Base-by-base conservation (phyloP, 78 protist genomes). In the Isochrysis galbana region DNA sequence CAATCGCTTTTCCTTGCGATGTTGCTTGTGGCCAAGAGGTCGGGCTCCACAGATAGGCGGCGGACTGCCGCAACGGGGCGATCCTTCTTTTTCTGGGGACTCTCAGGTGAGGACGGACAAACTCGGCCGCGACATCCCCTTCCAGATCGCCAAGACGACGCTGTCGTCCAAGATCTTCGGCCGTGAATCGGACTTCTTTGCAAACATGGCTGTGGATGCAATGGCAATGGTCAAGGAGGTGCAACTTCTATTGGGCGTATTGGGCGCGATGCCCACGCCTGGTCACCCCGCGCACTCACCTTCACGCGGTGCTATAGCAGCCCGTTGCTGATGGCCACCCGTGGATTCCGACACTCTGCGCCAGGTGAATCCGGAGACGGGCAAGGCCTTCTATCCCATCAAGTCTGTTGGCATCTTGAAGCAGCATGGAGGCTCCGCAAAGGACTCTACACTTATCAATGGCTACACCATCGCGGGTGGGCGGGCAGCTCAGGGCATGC, bases 121-220 rank as follows among this genome's bases (percentile, higher is more conserved):
- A 17, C 96, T 98, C 11, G 98, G 98, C 77, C 91, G 94, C 39
- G 99, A 99, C 5, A 29, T 82, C 83, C 82, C 98, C 25, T 1
- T 98, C 41, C 97, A 99, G 88, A 94, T 91, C 5, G 99, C 99
- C 2, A 94, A 93, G 90, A 99, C 99, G 14, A 96, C 99, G 46
- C 96, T 99, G 97, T 95, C 98, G 54, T 97, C 99, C 54, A 99
- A 99, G 95, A 97, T 98, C 80, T 92, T 99, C 54, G 98, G 98
- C 45, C 70, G 34, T 38, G 55, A 45, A 41, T 38, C 41, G 38
- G 99, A 98, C 47, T 97, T 96, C 97, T 99, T 99, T 93, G 46
- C 98, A 34, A 94, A 97, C 91, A 23, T 99, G 42, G 98, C 94
- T 17, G 98, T 98, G 14, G 98, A 98, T 51, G 98, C 99, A 5